Percentiles rank a stretch among this genome's conserved stretches.
These are phyloP conservation scores for Pichia thaimueangensis DNA, from an alignment of 805 yeast species.

Conservation along the genomic window DNA sequence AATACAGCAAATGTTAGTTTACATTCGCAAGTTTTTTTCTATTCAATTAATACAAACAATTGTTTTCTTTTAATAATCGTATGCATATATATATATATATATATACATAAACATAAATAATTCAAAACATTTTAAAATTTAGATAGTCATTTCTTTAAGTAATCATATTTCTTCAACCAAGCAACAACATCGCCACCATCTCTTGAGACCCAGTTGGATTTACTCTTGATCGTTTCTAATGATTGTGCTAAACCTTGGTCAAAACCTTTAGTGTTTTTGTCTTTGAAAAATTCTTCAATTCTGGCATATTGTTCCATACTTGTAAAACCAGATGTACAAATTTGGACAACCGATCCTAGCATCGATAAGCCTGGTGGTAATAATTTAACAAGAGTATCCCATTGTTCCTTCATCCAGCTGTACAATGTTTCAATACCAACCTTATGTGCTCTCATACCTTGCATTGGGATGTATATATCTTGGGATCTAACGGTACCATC, in stretches of 20 bases:
- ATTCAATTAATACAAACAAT: too few species aligned
- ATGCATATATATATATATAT: too few species aligned
- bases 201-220: slow-evolving; percentile 48
- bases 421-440: slow-evolving; percentile 66
- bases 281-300: slow-evolving; percentile 40
- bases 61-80: too few species aligned
- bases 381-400: slow-evolving; percentile 59
- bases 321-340: slow-evolving; percentile 44
- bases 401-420: slow-evolving; percentile 63
- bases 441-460: slow-evolving; percentile 56
- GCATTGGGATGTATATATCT: slow-evolving; percentile 57
- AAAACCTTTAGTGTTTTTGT: slow-evolving; percentile 48
- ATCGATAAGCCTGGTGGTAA: slow-evolving; percentile 79
- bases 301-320: slow-evolving; percentile 35
- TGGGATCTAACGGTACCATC: slow-evolving; percentile 66
- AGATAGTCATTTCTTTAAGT: slow-evolving; percentile 13
- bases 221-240: slow-evolving; percentile 49
- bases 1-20: too few species aligned
- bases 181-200: slow-evolving; percentile 39
- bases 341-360: slow-evolving; percentile 67
- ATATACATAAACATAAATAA: neutral
- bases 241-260: slow-evolving; percentile 53
- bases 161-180: slow-evolving; percentile 36
- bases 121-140: neutral
- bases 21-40: too few species aligned